These are phyloP conservation scores for Epichloe bromicola DNA, from an alignment of 2,329 filamentous ascomycete species.

Conservation along the genomic window DNA sequence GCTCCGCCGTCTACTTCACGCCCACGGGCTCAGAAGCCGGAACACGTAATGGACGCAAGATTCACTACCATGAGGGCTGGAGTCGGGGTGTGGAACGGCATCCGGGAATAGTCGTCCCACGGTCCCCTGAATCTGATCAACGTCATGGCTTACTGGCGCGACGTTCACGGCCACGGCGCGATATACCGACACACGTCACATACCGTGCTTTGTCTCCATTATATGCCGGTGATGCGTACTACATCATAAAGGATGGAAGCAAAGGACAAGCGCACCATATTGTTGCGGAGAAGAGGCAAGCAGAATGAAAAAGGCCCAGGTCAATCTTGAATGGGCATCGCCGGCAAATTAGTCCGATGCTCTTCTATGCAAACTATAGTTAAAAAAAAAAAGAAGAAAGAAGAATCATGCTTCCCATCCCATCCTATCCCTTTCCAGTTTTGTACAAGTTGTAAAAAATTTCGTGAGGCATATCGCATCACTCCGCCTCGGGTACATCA, in stretches of 20 bases:
- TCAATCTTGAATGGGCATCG: not conserved
- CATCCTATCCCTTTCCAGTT: not conserved
- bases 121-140: conserved; percentile 65
- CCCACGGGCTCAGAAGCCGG: conserved; percentile 15
- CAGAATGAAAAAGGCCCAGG: not conserved
- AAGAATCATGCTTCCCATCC: not conserved
- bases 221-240: conserved; percentile 52
- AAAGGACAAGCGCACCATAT: conserved; percentile 27
- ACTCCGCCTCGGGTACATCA: conserved; percentile 4
- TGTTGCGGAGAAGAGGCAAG: conserved; percentile 27
- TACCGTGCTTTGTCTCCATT: conserved; percentile 51
- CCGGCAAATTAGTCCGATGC: not conserved
- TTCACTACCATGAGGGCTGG: conserved; percentile 9
- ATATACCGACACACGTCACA: conserved; percentile 22
- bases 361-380: not conserved
- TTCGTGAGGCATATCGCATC: not conserved
- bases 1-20: too few species aligned
- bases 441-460: not conserved
- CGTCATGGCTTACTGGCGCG: conserved; percentile 55
- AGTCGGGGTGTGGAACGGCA: conserved; percentile 47
- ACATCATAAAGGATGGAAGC: conserved; percentile 31
- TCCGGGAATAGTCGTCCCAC: conserved; percentile 62
- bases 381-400: not conserved
- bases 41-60: conserved; percentile 34
- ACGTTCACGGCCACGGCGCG: conserved; percentile 24